Base-by-base conservation (phyloP, 2,329 filamentous ascomycete genomes). In the Stemphylium beticola region DNA sequence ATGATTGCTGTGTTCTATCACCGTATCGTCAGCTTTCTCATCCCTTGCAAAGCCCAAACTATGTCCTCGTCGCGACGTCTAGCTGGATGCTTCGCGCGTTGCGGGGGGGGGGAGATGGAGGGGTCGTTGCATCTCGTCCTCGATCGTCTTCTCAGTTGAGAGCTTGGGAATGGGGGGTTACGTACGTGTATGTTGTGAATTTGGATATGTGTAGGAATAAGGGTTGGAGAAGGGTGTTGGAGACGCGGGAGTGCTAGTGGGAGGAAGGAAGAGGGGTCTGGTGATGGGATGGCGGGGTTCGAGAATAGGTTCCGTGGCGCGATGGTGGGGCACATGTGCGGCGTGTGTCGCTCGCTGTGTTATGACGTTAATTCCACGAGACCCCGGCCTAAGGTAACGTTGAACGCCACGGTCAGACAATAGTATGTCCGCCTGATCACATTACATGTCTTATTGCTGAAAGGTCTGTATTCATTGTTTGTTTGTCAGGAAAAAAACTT, bases 291-390 rank as follows among this genome's bases (percentile, higher is more conserved):
- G 50, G 49, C 48, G 49, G 57, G 54, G 58, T 57, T 41, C 49
- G 45, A 50, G 55, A 48, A 41, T 44, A 53, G 50, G 56, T 55
- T 57, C 39, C 40, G 26, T 32, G 40, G 32, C 31, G 18, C 33
- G 41, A 47, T 43, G 53, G 58, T 57, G 54, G 55, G 55, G 52
- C 57, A 58, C 37, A 44, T 40, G 55, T 31, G 39, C 37, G 38
- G 45, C 22, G 24, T 36, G 22, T 32, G 17, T 33, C 24, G 38
- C n/a, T 14, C 22, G 18, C 31, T 46, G 34, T 32, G 14, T 11
- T 53, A 61, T 61, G 55, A 62, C 53, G 53, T 58, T 33, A 33
- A 14, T 11, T 36, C 9, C 15, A 38, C 36, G 44, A n/a, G 26
- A 11, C n/a, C 15, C 39, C 10, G 15, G 6, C 39, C 15, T 32